Evolutionary conservation across 2,329 filamentous ascomycete species (phyloP), one percentile per base, ranked within the genome.

Genomic region (Juglanconis sp.): DNA sequence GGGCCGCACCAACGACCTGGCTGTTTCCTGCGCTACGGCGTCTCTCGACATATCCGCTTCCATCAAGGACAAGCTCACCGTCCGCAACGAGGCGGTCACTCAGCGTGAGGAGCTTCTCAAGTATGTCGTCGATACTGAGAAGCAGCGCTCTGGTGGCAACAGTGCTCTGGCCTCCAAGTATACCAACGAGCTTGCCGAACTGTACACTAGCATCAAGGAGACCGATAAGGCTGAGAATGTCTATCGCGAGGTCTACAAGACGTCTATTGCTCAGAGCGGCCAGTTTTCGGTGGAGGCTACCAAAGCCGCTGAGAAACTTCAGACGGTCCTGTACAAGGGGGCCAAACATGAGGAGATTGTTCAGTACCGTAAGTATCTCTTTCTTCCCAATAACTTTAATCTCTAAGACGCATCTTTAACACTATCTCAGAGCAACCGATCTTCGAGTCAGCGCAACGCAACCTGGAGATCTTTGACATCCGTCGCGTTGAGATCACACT

Each of bases 31-130:
- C 7, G 61, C 61, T 17, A 61, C 55, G 4, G 59, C 56, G 46
- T 60, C 61, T 31, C 36, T 63, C 17, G 61, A 61, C 35, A 63
- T 56, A 13, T 61, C 61, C 17, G 61, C 51, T 40, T 52, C 44
- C 10, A 48, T 56, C 42, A 57, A 63, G 61, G 30, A 63, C 11
- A 63, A 63, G 54, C 38, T 47, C 17, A 61, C 61, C 11, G 51
- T 48, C 34, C 58, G 61, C 30, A 38, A 59, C 13, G 63, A 65
- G 44, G 54, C 58, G 40, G 58, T 63, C 31, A 63, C 55, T 24
- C 61, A 65, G 56, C 63, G 63, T 17, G 63, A 65, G 58, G 63
- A 65, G 58, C 58, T 63, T 8, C 58, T 65, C 40, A 59, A 61
- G 61, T 65, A 61, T 47, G 56, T 65, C 34, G 58, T 65, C 31